Conservation (phyloP, 2,329 filamentous ascomycete species). For the Incumbomyces delicatus region DNA sequence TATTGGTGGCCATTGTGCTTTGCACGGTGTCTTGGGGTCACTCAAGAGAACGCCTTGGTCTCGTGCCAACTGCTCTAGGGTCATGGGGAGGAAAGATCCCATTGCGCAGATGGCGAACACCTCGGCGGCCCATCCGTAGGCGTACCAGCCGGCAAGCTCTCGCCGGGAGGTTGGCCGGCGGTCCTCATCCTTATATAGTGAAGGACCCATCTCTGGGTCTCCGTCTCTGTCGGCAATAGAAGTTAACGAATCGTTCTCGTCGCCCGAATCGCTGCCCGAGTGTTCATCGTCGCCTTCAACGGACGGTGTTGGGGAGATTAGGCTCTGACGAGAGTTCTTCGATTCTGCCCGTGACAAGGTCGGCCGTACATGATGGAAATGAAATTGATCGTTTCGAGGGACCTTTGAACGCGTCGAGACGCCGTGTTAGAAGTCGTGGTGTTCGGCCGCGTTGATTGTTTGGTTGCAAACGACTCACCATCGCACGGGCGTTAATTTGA, state of each 20-base stretch:
- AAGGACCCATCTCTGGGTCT: slow-evolving; percentile 19
- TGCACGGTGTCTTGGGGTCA: slow-evolving; percentile 67
- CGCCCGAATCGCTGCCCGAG: slow-evolving; percentile 31
- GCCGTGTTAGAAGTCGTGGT: neutral
- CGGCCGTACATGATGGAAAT: slow-evolving; percentile 8
- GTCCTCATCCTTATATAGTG: slow-evolving; percentile 68
- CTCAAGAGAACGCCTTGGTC: slow-evolving; percentile 81
- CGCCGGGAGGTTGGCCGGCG: slow-evolving; percentile 75
- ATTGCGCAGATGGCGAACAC: slow-evolving; percentile 89
- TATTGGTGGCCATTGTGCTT: slow-evolving; percentile 43
- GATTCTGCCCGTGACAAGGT: slow-evolving; percentile 12
- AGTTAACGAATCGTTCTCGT: slow-evolving; percentile 17
- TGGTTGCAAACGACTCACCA: neutral
- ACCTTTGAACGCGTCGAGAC: slow-evolving; percentile 14
- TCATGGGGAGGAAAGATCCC: slow-evolving; percentile 88
- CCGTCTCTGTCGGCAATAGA: slow-evolving; percentile 18
- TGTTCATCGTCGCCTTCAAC: slow-evolving; percentile 63
- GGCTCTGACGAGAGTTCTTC: slow-evolving; percentile 39
- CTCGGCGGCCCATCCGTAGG: slow-evolving; percentile 91
- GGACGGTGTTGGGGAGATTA: slow-evolving; percentile 49
- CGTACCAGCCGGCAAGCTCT: slow-evolving; percentile 90
- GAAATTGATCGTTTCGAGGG: slow-evolving; percentile 15
- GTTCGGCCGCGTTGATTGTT: neutral
- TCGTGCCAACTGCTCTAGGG: slow-evolving; percentile 83
- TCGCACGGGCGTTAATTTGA: neutral